These are phyloP conservation scores for Boletus sensibilis DNA, from an alignment of 768 basidiomycete species.

Conservation along the genomic window DNA sequence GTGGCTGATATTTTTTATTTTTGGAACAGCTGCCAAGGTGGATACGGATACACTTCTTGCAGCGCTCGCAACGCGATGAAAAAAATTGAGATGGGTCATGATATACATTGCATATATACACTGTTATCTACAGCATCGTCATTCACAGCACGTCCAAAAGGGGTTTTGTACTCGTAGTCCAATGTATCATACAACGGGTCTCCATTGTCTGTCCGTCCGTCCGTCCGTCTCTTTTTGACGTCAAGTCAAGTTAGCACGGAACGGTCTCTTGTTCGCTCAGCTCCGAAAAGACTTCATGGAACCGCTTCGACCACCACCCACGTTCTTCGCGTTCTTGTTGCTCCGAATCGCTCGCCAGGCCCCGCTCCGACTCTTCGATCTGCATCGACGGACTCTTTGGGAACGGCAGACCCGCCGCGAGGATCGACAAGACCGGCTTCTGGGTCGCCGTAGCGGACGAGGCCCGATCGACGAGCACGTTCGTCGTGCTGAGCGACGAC, in stretches of 20 bases:
- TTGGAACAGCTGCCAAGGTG: slow-evolving; percentile 54
- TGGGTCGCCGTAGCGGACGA: slow-evolving; percentile 31
- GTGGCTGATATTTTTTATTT: background rate
- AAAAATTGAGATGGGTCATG: background rate
- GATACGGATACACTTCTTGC: slow-evolving; percentile 62
- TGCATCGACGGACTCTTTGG: slow-evolving; percentile 75
- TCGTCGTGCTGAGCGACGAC: slow-evolving; percentile 32
- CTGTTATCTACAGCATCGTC: slow-evolving; percentile 7
- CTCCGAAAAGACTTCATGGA: slow-evolving; percentile 61
- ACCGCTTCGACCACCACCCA: slow-evolving; percentile 71
- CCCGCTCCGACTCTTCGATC: slow-evolving; percentile 36
- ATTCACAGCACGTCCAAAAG: background rate
- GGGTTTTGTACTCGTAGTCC: background rate
- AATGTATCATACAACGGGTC: slow-evolving; percentile 1
- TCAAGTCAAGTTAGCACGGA: background rate
- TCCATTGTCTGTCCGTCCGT: background rate
- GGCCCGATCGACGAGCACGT: slow-evolving; percentile 27
- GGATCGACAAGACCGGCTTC: slow-evolving; percentile 38
- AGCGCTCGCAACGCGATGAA: slow-evolving; percentile 47
- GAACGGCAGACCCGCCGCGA: slow-evolving; percentile 51
- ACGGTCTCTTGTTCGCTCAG: slow-evolving; percentile 36
- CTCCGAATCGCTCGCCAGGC: slow-evolving; percentile 25
- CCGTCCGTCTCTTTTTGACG: background rate
- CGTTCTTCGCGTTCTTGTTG: slow-evolving; percentile 64
- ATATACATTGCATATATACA: background rate